These are phyloP conservation scores for Crithidia fasciculata DNA, from an alignment of 208 protist genomes.

Conservation along the genomic window DNA sequence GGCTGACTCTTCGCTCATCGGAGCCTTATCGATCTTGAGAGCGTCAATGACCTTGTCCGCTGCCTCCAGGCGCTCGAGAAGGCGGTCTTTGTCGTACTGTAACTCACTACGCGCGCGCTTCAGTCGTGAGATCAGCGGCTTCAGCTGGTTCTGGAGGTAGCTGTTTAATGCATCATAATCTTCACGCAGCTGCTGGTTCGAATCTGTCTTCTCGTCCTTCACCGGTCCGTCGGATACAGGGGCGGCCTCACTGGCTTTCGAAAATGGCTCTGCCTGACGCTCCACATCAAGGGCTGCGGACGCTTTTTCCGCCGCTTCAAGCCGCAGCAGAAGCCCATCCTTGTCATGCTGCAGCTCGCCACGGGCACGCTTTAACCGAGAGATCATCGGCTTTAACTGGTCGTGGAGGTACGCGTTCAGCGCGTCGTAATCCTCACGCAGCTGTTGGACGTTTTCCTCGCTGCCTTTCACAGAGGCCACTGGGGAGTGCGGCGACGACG, in stretches of 20 bases:
- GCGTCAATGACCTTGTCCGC: not conserved
- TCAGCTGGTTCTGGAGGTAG: conserved; percentile 23
- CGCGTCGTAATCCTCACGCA: conserved; percentile 23
- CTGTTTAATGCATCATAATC: conserved; percentile 34
- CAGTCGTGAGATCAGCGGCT: conserved; percentile 13
- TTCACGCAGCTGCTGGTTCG: conserved; percentile 20
- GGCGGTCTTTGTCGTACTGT: conserved; percentile 25
- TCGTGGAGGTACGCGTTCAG: conserved; percentile 24
- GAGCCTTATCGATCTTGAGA: conserved; percentile 12
- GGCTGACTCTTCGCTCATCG: no score
- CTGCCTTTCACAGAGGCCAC: not conserved
- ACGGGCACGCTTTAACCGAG: conserved; percentile 8
- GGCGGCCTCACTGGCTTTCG: not conserved
- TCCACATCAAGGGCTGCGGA: not conserved
- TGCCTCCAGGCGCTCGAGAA: conserved; percentile 2
- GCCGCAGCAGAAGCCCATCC: not conserved
- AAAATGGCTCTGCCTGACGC: not conserved
- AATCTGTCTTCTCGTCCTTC: conserved; percentile 27
- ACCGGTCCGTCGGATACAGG: not conserved
- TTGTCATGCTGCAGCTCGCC: conserved; percentile 16
- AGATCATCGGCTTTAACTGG: conserved; percentile 25
- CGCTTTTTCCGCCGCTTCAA: not conserved
- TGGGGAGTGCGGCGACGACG: no score
- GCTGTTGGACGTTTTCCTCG: not conserved
- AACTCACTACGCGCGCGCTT: conserved; percentile 27